Conservation (phyloP, 2,329 filamentous ascomycete species). For the Colletotrichum sp. region DNA sequence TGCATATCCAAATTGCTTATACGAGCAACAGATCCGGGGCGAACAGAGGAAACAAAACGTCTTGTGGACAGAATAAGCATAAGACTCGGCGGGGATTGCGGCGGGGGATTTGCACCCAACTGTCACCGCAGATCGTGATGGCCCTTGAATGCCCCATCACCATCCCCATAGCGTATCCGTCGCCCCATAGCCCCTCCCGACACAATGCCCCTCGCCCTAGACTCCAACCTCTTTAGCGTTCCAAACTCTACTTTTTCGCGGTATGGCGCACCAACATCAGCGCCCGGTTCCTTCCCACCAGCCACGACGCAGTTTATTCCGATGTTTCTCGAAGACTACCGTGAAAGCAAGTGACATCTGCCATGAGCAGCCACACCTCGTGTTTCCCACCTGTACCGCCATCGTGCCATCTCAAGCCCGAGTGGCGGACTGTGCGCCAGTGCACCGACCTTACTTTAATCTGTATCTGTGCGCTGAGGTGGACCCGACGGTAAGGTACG, state of each 20-base stretch:
- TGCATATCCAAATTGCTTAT: conserved; percentile 6
- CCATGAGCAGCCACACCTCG: neutral
- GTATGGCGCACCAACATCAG: neutral
- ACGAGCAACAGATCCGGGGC: neutral
- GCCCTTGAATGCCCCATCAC: neutral
- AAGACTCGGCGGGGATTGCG: neutral
- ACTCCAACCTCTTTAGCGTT: neutral
- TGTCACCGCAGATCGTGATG: neutral
- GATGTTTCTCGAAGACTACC: neutral
- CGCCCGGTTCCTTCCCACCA: neutral
- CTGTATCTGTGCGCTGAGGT: neutral
- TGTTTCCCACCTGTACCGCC: neutral
- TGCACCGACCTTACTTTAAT: neutral
- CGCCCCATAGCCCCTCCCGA: neutral
- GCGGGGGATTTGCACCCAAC: neutral
- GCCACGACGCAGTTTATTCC: neutral
- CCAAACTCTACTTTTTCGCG: neutral
- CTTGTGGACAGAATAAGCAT: neutral
- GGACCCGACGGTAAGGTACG: neutral
- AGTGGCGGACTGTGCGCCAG: neutral
- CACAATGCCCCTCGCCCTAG: neutral
- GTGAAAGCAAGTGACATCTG: neutral
- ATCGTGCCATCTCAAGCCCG: neutral
- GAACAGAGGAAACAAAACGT: neutral
- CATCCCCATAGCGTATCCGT: neutral